phyloP scores from a whole-genome alignment of 1,139 yeast genomes.

The Saccharomycopsis hybrid region DNA sequence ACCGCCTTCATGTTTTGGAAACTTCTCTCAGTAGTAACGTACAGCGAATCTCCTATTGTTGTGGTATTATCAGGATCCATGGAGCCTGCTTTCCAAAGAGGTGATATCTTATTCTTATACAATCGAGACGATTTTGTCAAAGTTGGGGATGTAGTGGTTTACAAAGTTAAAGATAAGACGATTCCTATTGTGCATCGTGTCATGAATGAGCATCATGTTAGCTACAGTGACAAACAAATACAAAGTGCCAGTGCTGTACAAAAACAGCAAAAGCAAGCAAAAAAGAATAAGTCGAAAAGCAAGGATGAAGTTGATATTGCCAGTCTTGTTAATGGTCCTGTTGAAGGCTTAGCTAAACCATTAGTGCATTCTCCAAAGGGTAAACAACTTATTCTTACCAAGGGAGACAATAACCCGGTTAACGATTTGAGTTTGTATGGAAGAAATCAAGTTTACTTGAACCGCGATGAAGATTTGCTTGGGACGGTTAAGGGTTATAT shows the following conservation, averaged over 20 bases:
- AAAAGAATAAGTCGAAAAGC: conserved; percentile 24
- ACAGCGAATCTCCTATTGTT: conserved; percentile 89
- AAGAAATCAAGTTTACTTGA: conserved; percentile 65
- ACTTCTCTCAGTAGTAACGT: conserved; percentile 66
- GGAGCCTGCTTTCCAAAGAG: conserved; percentile 99
- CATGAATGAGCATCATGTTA: conserved; percentile 64
- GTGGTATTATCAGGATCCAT: conserved; percentile 96
- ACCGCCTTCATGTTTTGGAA: conserved; percentile 94
- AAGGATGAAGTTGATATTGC: too few relatives aligned
- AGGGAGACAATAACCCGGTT: conserved; percentile 93
- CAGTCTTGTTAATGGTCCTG: too few relatives aligned
- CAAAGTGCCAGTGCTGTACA: too few relatives aligned
- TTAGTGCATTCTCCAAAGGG: conserved; percentile 17
- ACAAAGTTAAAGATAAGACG: conserved; percentile 69
- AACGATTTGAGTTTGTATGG: conserved; percentile 88
- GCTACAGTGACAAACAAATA: conserved; percentile 10
- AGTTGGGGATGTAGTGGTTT: conserved; percentile 97
- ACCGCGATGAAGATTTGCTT: conserved; percentile 68
- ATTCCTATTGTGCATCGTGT: conserved; percentile 97
- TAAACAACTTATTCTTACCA: conserved; percentile 77
- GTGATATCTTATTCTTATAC: conserved; percentile 89
- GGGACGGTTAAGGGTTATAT: conserved; percentile 90
- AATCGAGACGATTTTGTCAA: conserved; percentile 61
- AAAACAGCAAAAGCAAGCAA: conserved; percentile 6
- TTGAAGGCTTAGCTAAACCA: not conserved